Conservation (phyloP, 441 rosid genomes). For the Gossypium lobatum region DNA sequence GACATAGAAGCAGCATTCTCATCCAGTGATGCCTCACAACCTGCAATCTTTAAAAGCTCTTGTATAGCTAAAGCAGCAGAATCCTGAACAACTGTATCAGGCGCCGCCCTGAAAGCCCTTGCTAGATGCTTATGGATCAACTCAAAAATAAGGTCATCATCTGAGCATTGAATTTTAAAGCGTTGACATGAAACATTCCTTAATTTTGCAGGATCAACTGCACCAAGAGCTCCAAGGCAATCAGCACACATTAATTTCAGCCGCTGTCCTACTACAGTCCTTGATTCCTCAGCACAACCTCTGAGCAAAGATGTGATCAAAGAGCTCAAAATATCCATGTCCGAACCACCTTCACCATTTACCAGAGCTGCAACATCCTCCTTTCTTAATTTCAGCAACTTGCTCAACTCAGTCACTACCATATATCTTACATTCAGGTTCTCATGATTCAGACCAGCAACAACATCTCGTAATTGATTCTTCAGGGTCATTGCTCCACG, state of each 20-base stretch:
- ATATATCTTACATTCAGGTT: constrained; percentile 97
- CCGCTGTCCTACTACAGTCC: constrained; percentile 87
- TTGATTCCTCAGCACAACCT: constrained; percentile 99
- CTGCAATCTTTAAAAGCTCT: constrained; percentile 93
- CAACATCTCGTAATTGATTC: constrained; percentile 82
- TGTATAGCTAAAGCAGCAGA: constrained; percentile 99
- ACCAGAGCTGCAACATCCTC: constrained; percentile 78
- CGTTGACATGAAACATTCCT: constrained; percentile 68
- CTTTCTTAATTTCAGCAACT: constrained; percentile 64
- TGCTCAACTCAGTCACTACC: constrained; percentile 94
- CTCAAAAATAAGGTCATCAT: constrained; percentile 98
- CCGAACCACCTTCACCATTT: constrained; percentile 72
- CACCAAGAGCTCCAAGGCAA: constrained; percentile 97
- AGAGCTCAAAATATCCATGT: constrained; percentile 84
- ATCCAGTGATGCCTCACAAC: constrained; percentile 94
- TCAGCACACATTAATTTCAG: constrained; percentile 91
- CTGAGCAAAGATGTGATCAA: constrained; percentile 80
- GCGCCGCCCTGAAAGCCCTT: constrained; percentile 99
- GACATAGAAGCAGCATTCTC: constrained; percentile 50
- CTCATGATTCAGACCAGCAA: constrained; percentile 85
- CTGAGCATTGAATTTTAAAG: constrained; percentile 97
- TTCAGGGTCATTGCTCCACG: constrained; percentile 84
- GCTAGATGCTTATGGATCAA: constrained; percentile 92
- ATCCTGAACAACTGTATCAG: constrained; percentile 92
- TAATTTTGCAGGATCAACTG: constrained; percentile 98